A percentile compares a stretch with the other conserved stretches of the same genome.
Evolutionary conservation across 768 basidiomycete genomes (phyloP).

Genomic region (Leccinum disarticulatum): DNA sequence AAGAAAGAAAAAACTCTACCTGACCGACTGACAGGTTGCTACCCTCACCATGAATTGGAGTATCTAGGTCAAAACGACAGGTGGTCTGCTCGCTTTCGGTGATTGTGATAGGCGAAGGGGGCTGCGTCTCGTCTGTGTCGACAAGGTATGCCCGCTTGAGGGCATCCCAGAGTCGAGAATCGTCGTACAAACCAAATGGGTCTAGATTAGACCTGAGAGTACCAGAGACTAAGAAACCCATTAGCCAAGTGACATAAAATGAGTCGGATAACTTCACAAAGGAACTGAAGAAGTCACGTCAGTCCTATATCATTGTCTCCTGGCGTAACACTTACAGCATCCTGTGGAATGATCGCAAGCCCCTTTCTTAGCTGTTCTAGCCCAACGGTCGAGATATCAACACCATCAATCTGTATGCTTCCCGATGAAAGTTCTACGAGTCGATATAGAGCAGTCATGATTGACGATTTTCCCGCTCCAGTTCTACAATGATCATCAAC

Average conservation of each 20-base stretch:
- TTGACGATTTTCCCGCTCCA: conserved; percentile 89
- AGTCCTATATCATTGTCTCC: neutral
- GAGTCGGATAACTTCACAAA: conserved; percentile 27
- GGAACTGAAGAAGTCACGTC: conserved; percentile 32
- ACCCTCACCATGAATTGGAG: conserved; percentile 83
- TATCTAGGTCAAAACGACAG: conserved; percentile 77
- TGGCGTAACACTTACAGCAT: conserved; percentile 34
- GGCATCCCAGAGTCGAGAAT: conserved; percentile 87
- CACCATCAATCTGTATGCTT: conserved; percentile 75
- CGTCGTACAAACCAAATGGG: conserved; percentile 80
- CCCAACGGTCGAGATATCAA: conserved; percentile 86
- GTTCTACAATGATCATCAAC: conserved; percentile 43
- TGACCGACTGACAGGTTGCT: conserved; percentile 73
- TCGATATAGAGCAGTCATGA: conserved; percentile 86
- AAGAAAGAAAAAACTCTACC: neutral
- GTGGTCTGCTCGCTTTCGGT: conserved; percentile 39
- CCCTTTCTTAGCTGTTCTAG: conserved; percentile 66
- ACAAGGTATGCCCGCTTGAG: conserved; percentile 82
- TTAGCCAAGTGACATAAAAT: conserved; percentile 8
- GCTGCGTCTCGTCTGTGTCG: conserved; percentile 40
- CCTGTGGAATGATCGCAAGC: conserved; percentile 83
- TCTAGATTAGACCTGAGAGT: conserved; percentile 87
- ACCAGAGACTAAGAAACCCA: conserved; percentile 55
- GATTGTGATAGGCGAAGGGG: conserved; percentile 31
- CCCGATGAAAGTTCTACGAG: conserved; percentile 80